Evolutionary conservation across 2,329 filamentous ascomycete species (phyloP).

Genomic region (Clarireedia paspali): DNA sequence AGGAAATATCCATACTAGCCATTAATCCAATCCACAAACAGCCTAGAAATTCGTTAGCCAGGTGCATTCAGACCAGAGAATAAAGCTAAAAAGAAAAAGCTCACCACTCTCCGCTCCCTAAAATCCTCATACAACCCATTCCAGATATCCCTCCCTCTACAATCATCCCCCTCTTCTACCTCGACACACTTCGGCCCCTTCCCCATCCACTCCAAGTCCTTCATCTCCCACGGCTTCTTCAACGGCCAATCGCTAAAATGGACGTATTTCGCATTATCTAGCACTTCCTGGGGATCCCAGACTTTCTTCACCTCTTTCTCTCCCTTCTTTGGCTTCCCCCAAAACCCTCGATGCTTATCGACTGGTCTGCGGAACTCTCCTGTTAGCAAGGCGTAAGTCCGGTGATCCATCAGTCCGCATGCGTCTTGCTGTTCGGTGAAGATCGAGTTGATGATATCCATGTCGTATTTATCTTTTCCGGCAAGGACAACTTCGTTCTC

Average conservation of each 20-base stretch:
- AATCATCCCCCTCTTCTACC: slow-evolving; percentile 15
- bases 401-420: slow-evolving; percentile 45
- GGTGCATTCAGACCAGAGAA: background rate
- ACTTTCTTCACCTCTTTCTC: slow-evolving; percentile 10
- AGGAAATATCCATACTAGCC: background rate
- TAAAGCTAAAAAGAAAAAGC: background rate
- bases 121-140: slow-evolving; percentile 22
- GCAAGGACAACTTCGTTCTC: slow-evolving; percentile 21
- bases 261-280: slow-evolving; percentile 46
- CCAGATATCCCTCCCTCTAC: slow-evolving; percentile 23
- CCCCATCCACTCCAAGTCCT: slow-evolving; percentile 7
- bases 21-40: background rate
- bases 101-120: slow-evolving; percentile 16
- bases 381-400: slow-evolving; percentile 45
- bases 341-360: slow-evolving; percentile 40
- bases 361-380: slow-evolving; percentile 44
- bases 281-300: slow-evolving; percentile 45
- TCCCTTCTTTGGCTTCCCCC: slow-evolving; percentile 32
- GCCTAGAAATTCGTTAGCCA: background rate
- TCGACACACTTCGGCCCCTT: slow-evolving; percentile 16
- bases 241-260: slow-evolving; percentile 55
- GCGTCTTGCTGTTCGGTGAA: slow-evolving; percentile 30
- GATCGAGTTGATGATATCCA: slow-evolving; percentile 43
- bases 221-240: slow-evolving; percentile 48
- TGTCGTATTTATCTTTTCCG: slow-evolving; percentile 39